Percentiles rank a stretch among this genome's conserved stretches.
phyloP scores from a whole-genome alignment of 345 rosid species.

The Combretum micranthum region DNA sequence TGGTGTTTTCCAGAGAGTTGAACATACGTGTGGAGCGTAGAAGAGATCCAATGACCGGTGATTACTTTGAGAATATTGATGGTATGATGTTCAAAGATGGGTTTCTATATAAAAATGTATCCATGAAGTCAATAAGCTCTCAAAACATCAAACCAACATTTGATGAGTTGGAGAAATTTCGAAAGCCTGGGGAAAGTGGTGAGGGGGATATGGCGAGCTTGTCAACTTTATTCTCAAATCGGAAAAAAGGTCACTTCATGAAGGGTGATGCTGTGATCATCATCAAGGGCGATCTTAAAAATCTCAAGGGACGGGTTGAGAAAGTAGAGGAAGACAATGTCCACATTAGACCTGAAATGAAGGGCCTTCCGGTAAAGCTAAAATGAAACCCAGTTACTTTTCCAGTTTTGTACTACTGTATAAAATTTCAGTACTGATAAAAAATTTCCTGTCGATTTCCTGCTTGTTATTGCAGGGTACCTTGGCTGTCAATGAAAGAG shows the following conservation, averaged over 20 bases:
- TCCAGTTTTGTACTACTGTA: neutral
- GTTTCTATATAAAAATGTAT: conserved; percentile 72
- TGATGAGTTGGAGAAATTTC: conserved; percentile 94
- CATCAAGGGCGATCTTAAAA: conserved; percentile 85
- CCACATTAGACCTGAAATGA: conserved; percentile 77
- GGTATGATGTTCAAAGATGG: conserved; percentile 89
- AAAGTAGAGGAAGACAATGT: conserved; percentile 97
- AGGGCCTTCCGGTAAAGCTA: conserved; percentile 83
- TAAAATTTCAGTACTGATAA: neutral
- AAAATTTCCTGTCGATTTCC: conserved; percentile 3
- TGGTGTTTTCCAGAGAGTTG: conserved; percentile 51
- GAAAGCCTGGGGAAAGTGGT: conserved; percentile 67
- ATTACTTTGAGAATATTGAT: conserved; percentile 74
- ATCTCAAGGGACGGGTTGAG: conserved; percentile 97
- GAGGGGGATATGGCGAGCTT: conserved; percentile 66
- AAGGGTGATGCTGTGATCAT: conserved; percentile 95
- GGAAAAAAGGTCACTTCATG: conserved; percentile 97
- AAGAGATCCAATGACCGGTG: conserved; percentile 80
- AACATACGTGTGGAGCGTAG: conserved; percentile 91
- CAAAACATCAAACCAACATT: conserved; percentile 78
- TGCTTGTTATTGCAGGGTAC: conserved; percentile 49
- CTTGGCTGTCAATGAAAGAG: conserved; percentile 75
- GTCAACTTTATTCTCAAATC: conserved; percentile 73
- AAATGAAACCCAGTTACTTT: conserved; percentile 3
- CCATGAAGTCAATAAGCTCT: conserved; percentile 72